These are phyloP conservation scores for Agrocybe pediades DNA, from an alignment of 768 basidiomycete species.

Conservation along the genomic window DNA sequence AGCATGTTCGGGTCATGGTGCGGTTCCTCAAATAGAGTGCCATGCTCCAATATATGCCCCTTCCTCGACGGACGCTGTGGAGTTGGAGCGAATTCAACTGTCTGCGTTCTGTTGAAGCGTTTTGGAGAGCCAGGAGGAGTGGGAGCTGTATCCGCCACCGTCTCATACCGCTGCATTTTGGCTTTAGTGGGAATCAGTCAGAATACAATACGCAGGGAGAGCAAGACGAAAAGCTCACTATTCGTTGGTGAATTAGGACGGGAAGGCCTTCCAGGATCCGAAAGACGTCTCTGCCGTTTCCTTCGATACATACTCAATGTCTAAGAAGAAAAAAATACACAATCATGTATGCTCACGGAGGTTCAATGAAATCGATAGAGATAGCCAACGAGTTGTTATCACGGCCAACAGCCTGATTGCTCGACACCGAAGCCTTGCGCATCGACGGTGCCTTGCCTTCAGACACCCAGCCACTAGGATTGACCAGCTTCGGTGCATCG, in stretches of 20 bases:
- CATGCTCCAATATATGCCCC: constrained; percentile 13
- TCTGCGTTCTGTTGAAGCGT: constrained; percentile 39
- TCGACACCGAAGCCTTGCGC: constrained; percentile 7
- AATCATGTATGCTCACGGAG: constrained; percentile 15
- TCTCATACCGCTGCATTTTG: constrained; percentile 38
- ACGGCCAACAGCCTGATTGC: not conserved
- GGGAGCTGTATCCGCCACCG: constrained; percentile 23
- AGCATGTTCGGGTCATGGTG: not conserved
- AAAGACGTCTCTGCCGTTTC: constrained; percentile 30
- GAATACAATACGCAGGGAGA: not conserved
- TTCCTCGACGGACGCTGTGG: constrained; percentile 26
- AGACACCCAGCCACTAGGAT: constrained; percentile 75
- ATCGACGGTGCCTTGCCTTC: constrained; percentile 35
- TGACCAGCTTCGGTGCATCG: constrained; percentile 63
- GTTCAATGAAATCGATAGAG: constrained; percentile 19
- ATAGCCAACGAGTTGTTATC: not conserved
- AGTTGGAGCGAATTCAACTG: constrained; percentile 40
- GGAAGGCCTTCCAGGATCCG: constrained; percentile 38
- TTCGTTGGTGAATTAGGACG: constrained; percentile 31
- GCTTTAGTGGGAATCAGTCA: constrained; percentile 17
- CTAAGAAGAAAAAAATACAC: not conserved
- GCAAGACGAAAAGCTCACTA: constrained; percentile 25
- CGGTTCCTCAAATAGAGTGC: constrained; percentile 3
- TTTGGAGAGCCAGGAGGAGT: constrained; percentile 16
- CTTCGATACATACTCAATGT: not conserved